phyloP scores from a whole-genome alignment of 768 basidiomycete genomes.

The Coprinopsis cinerea region DNA sequence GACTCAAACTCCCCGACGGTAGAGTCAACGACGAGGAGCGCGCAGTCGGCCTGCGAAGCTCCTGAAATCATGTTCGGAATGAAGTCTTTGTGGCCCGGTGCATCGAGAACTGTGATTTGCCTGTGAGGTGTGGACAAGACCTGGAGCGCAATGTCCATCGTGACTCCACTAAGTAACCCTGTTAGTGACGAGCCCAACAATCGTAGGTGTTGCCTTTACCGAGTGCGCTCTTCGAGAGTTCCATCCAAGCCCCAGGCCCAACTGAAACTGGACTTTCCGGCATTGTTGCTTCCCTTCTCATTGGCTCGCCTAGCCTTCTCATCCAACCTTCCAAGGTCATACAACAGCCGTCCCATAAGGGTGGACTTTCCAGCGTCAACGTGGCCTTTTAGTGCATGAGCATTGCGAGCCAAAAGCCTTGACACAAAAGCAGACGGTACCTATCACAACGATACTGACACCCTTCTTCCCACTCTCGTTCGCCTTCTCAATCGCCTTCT shows the following conservation, averaged over 20 bases:
- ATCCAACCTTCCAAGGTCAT: conserved; percentile 84
- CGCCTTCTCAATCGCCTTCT: conserved; percentile 39
- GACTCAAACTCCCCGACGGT: conserved; percentile 91
- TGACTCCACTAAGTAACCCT: conserved; percentile 68
- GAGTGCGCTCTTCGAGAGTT: conserved; percentile 84
- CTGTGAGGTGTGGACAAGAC: conserved; percentile 67
- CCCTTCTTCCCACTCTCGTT: conserved; percentile 54
- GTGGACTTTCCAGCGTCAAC: conserved; percentile 99
- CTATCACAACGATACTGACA: conserved; percentile 88
- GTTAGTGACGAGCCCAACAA: background rate
- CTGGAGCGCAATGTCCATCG: conserved; percentile 93
- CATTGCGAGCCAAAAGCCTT: no score
- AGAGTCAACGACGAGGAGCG: conserved; percentile 89
- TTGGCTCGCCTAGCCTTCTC: conserved; percentile 82
- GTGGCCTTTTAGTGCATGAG: conserved; percentile 66
- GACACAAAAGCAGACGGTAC: conserved; percentile 38
- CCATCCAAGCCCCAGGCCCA: conserved; percentile 99
- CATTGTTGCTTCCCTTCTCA: conserved; percentile 83
- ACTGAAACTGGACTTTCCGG: conserved; percentile 92
- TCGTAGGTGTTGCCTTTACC: conserved; percentile 42
- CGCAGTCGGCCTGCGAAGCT: conserved; percentile 94
- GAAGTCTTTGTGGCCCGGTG: conserved; percentile 96
- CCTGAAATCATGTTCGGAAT: conserved; percentile 99
- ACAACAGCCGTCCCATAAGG: conserved; percentile 89
- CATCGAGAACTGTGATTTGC: conserved; percentile 90